Evolutionary conservation across 192 early-diverging fungal species (phyloP), one percentile per base, ranked within the genome.

Genomic region (Coemansia sp.): DNA sequence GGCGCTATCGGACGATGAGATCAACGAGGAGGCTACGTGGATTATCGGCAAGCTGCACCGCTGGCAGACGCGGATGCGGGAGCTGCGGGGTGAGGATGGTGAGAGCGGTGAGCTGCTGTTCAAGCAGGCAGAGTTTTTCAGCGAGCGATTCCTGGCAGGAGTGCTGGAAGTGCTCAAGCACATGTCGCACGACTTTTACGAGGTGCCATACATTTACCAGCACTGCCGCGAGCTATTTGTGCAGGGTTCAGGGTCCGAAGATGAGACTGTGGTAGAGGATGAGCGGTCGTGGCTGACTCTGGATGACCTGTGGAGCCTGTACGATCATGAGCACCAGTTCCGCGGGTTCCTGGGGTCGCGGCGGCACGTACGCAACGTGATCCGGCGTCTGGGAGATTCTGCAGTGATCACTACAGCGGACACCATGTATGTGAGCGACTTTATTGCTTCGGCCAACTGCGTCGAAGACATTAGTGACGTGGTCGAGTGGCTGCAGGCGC

Each of bases 121-220:
- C 32, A 43, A 33, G 48, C 61, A 78, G 34, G 76, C 70, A 0
- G 76, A 78, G 34, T 78, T 78, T 62, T 33, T 56, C 38, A 78
- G 68, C 55, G 77, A 80, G 65, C 60, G 64, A 21, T 80, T 70
- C 58, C 60, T 77, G 62, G 76, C 76, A n/a, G 75, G 72, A 0
- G 72, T 82, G n/a, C 53, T 77, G 56, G 65, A 83, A 40, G 87
- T 93, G 42, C 82, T 94, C 33, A 75, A 78, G 57, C 88, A 89
- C 61, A 60, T 97, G 46, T 83, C 85, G 26, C 79, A 84, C 37
- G 91, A 97, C 63, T 84, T 90, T 40, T 70, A 85, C 60, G 97
- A 99, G 68, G 93, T 99, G 22, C 97, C 97, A 8, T 97, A 90
- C 66, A 92, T 99, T 59, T 77, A 84, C 33, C 82, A 82, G 11